Percentiles rank a stretch among this genome's conserved stretches.
phyloP scores from a whole-genome alignment of 192 early-diverging fungal species.

The Lobosporangium transversale region DNA sequence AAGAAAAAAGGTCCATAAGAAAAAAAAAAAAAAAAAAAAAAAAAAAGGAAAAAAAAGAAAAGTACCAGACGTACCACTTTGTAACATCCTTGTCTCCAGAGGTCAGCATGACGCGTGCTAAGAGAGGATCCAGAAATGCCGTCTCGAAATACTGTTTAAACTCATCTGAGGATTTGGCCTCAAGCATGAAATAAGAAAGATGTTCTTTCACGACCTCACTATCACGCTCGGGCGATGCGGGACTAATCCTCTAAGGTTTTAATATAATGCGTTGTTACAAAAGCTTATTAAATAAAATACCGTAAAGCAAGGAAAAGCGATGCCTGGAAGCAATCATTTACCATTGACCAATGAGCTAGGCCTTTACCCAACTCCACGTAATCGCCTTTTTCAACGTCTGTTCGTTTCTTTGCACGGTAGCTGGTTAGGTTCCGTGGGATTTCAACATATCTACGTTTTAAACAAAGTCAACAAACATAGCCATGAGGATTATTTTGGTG shows the following conservation, averaged over 20 bases:
- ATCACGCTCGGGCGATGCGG: conserved; percentile 14
- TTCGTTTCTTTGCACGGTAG: too few relatives aligned
- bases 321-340: conserved; percentile 7
- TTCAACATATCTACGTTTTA: not conserved
- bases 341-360: conserved; percentile 34
- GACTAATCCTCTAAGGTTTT: conserved; percentile 14
- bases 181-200: conserved; percentile 27
- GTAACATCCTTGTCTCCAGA: conserved; percentile 28
- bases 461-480: conserved; percentile 7
- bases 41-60: too few relatives aligned
- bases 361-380: too few relatives aligned
- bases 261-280: too few relatives aligned
- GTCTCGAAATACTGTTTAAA: conserved; percentile 40
- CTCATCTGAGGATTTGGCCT: conserved; percentile 24
- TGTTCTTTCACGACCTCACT: conserved; percentile 26
- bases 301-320: too few relatives aligned
- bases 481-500: too few relatives aligned
- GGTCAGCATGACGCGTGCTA: conserved; percentile 39
- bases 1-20: not conserved
- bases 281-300: not conserved
- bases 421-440: too few relatives aligned
- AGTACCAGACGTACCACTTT: conserved; percentile 25
- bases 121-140: conserved; percentile 27
- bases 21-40: not conserved
- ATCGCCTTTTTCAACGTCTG: too few relatives aligned